phyloP scores from a whole-genome alignment of 768 basidiomycete species.

The Trametes sanguinea region DNA sequence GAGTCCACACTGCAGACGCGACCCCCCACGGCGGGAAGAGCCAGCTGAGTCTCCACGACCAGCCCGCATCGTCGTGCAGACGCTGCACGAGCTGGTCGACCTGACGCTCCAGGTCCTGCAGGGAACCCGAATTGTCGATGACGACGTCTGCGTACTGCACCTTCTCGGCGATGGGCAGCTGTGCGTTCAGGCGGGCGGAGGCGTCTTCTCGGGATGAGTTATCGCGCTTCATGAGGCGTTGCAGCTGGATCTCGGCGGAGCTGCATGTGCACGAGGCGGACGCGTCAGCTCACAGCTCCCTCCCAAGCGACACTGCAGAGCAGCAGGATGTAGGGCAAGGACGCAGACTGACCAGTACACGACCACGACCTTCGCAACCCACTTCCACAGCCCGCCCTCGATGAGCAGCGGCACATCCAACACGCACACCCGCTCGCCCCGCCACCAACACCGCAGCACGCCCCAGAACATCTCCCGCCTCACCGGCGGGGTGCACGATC shows the following conservation, averaged over 20 bases:
- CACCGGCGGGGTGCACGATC: constrained; percentile 94
- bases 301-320: neutral
- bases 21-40: constrained; percentile 56
- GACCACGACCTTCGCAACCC: constrained; percentile 81
- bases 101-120: constrained; percentile 62
- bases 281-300: neutral
- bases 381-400: constrained; percentile 83
- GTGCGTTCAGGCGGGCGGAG: constrained; percentile 70
- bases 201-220: constrained; percentile 67
- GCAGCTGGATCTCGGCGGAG: constrained; percentile 80
- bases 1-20: constrained; percentile 45
- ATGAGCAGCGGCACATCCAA: constrained; percentile 92
- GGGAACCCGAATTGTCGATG: constrained; percentile 85
- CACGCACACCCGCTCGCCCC: constrained; percentile 76
- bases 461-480: constrained; percentile 70
- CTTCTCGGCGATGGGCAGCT: constrained; percentile 79
- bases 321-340: neutral
- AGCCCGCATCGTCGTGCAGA: constrained; percentile 48
- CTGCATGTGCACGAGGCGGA: constrained; percentile 40
- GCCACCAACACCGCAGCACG: constrained; percentile 71
- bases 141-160: constrained; percentile 82
- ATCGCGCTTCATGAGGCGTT: constrained; percentile 80
- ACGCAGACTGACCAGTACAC: constrained; percentile 78
- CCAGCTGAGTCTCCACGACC: constrained; percentile 66
- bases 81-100: constrained; percentile 47